These are phyloP conservation scores for Malus hybrid DNA, from an alignment of 331 rosid genomes.

Conservation along the genomic window DNA sequence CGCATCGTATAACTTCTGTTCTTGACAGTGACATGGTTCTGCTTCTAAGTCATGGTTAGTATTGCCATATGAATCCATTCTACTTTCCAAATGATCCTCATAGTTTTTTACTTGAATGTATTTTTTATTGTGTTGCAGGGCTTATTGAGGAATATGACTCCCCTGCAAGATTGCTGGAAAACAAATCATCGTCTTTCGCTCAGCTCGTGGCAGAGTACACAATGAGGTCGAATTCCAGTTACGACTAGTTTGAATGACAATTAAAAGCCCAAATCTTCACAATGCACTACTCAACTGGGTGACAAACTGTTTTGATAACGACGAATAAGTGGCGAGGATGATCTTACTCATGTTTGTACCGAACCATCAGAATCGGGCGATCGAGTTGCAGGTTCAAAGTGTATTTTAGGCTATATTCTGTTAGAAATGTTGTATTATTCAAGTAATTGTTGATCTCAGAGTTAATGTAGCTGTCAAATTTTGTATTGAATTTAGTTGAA, in stretches of 20 bases:
- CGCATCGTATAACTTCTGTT: conserved; percentile 65
- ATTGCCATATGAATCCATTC: not conserved
- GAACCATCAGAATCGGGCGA: no score
- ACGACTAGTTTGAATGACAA: not conserved
- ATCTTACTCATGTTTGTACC: no score
- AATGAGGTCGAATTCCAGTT: conserved; percentile 42
- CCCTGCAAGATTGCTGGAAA: conserved; percentile 52
- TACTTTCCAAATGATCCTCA: not conserved
- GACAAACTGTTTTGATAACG: no score
- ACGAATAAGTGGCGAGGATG: no score
- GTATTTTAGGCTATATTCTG: no score
- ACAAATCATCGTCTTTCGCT: conserved; percentile 70
- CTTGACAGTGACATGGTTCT: conserved; percentile 72
- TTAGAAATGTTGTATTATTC: no score
- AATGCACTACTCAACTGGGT: not conserved
- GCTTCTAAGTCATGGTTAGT: conserved; percentile 60
- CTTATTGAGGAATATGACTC: conserved; percentile 65
- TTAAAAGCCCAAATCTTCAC: not conserved
- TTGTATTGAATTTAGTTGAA: no score
- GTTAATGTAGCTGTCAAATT: no score
- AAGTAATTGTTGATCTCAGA: no score
- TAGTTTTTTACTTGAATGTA: not conserved
- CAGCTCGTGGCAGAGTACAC: conserved; percentile 79
- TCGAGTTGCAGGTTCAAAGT: no score
- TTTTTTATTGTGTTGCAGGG: conserved; percentile 34